Evolutionary conservation across 2,329 filamentous ascomycete genomes (phyloP), one percentile per base, ranked within the genome.

Genomic region (Tolypocladium amazonense): DNA sequence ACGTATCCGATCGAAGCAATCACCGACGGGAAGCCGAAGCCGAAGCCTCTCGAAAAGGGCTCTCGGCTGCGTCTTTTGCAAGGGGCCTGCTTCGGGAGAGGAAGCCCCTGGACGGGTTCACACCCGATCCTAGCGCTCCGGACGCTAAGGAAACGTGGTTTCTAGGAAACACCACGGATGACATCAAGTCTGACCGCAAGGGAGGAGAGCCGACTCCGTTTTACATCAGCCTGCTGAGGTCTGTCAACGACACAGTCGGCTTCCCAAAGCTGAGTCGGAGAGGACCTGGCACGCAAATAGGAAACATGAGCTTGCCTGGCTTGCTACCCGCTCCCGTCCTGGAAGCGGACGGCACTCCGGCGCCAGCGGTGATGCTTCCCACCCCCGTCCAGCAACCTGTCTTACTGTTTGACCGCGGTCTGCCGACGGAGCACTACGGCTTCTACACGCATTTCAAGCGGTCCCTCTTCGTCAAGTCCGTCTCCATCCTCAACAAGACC

Each of bases 381-480:
- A 78, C 82, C 9, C 83, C 88, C 0, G 75, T 79, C 0, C 84
- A 88, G 61, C 94, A 97, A 68, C 93, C 91, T 0, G 78, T 97
- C 15, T 85, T 89, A 1, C 82, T 97, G 1, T 97, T 87, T 72
- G 90, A 97, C 71, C 88, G 92, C 25, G 92, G 89, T 23, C 78
- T 89, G 35, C 76, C 82, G 2, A 88, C 87, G 0, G 93, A 97
- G 72, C 91, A 96, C 74, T 97, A 95, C 72, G 91, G 90, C 2
- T 97, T 97, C 75, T 97, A 96, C 76, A 89, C 84, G 0, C 95
- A 96, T 77, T 97, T 89, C 73, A 87, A 92, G 74, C 90, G 92
- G 64, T 88, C 88, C 11, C 90, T 96, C 63, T 96, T 93, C 76
- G 79, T 96, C 62, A 85, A 86, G 65, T 86, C 84, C 20, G 75